Evolutionary conservation across 2,329 filamentous ascomycete species (phyloP), one percentile per base, ranked within the genome.

Genomic region (Scedosporium aurantiacum): DNA sequence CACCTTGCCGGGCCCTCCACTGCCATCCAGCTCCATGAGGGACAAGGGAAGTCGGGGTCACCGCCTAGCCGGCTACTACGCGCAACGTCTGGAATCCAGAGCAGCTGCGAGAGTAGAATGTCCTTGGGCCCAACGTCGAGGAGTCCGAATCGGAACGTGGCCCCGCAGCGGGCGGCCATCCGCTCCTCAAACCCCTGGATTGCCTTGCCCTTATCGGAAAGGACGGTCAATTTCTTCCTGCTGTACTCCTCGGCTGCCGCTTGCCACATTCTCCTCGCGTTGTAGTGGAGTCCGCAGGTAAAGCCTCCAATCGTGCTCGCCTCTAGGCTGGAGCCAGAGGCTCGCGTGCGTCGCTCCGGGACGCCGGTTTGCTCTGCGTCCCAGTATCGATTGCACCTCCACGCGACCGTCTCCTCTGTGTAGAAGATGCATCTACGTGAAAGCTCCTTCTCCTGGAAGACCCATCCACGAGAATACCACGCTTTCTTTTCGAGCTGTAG

Each of bases 371-470:
- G 55, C 18, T 57, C 55, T 37, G 25, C 40, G n/a, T 57, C 55
- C 55, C 55, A 57, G 27, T 57, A 57, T 37, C 55, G 55, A 27
- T 28, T 37, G 57, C 57, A 59, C 14, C 57, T 21, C 32, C 57
- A 59, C 16, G 37, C 28, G 4, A 58, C 2, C 40, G 21, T 47
- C 37, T 59, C 57, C 6, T 25, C 16, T 3, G 40, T 47, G 21
- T 45, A 45, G 5, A 47, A 59, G 18, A 75, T 70, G 10, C 72
- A 68, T 5, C 72, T 69, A 5, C 69, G 68, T 2, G 73, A 68
- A 32, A 75, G 65, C 4, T 74, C 66, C 7, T 72, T 72, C 62
- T 75, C 72, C 62, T 75, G 72, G 43, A 70, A 72, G 14, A 73
- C 74, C 70, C 72, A 73, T 12, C 69, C 72, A 23, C 70, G 68